A percentile compares a stretch with the other conserved stretches of the same genome.
Conservation (phyloP, 345 rosid species). For the Syzygium jambos region DNA sequence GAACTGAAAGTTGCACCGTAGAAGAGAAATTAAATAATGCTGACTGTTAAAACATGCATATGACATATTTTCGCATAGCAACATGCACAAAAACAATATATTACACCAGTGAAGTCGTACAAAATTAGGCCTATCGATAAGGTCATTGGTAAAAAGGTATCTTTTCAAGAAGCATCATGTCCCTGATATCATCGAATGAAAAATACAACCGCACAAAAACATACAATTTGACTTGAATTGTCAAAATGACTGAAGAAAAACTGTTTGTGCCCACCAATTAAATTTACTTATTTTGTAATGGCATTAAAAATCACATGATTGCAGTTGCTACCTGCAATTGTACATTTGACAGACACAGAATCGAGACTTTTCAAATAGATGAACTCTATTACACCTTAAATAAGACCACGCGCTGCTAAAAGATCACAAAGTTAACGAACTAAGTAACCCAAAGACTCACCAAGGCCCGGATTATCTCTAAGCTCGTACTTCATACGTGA, state of each 20-base stretch:
- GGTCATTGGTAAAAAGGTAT: background rate
- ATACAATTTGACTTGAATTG: background rate
- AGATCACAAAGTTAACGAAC: background rate
- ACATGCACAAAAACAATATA: background rate
- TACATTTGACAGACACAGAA: background rate
- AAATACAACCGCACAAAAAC: background rate
- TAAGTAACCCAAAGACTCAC: slow-evolving; percentile 22
- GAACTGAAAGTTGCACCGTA: slow-evolving; percentile 41
- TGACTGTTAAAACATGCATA: background rate
- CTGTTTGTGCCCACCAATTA: background rate
- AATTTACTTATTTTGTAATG: background rate
- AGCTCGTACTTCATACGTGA: slow-evolving; percentile 85
- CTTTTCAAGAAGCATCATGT: background rate
- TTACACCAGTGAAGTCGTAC: background rate
- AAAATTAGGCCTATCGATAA: background rate
- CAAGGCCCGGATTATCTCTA: slow-evolving; percentile 90
- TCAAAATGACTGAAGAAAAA: background rate
- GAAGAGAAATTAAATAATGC: background rate
- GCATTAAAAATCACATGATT: background rate
- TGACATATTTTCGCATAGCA: background rate
- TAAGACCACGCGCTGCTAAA: background rate
- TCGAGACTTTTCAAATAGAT: background rate
- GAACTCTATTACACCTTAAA: background rate
- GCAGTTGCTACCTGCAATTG: background rate
- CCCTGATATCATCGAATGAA: background rate